These are phyloP conservation scores for Carex cristatella DNA, from an alignment of 176 grass and related monocot genomes.

Conservation along the genomic window DNA sequence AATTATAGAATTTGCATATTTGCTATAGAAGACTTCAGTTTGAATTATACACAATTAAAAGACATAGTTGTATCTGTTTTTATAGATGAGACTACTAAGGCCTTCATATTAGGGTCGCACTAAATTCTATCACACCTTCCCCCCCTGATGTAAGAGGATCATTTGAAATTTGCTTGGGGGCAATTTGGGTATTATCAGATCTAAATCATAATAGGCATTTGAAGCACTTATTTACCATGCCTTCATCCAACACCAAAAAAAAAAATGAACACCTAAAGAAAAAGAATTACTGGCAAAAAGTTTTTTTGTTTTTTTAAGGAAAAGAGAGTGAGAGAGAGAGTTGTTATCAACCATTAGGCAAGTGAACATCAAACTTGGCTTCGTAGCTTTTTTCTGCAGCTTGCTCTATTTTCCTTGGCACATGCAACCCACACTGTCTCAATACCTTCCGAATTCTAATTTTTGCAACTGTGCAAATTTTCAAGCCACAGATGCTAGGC, in stretches of 20 bases:
- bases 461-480: constrained; percentile 43
- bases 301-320: too few species aligned
- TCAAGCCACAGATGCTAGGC: constrained; percentile 30
- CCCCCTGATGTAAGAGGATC: not conserved
- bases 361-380: not conserved
- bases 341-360: not conserved
- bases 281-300: not conserved
- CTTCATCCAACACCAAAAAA: not conserved
- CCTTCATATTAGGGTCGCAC: not conserved
- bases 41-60: not conserved
- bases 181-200: not conserved
- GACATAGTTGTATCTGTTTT: not conserved
- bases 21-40: not conserved
- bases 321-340: not conserved
- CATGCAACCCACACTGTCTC: constrained; percentile 40
- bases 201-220: not conserved
- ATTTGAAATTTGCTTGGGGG: not conserved
- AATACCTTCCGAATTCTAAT: constrained; percentile 34
- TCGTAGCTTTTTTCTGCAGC: not conserved
- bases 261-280: not conserved
- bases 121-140: not conserved
- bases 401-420: not conserved
- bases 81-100: not conserved
- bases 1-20: not conserved
- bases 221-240: not conserved